Evolutionary conservation across 108 stramenopile species (phyloP).

Genomic region (Nitzschia sp.): DNA sequence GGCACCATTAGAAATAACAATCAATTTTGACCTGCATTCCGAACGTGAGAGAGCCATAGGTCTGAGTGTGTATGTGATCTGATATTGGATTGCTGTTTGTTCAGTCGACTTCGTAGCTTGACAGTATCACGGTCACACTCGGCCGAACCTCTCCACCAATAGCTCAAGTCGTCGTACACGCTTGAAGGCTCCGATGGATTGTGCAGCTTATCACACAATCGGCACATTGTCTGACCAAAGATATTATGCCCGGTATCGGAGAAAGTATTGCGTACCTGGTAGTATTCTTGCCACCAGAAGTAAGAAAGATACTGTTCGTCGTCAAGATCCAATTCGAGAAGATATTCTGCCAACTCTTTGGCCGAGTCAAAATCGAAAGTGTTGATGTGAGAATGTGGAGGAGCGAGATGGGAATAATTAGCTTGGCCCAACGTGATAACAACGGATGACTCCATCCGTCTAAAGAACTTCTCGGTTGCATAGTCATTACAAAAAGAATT

Average conservation of each 20-base stretch:
- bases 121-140: constrained; percentile 1
- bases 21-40: too few relatives aligned
- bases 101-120: not conserved
- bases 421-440: constrained; percentile 33
- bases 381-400: constrained; percentile 35
- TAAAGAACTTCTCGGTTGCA: constrained; percentile 46
- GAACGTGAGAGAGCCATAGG: too few relatives aligned
- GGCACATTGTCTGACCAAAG: constrained; percentile 22
- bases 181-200: constrained; percentile 2
- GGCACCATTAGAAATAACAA: too few relatives aligned
- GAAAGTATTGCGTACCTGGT: constrained; percentile 13
- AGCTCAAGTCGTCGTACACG: not conserved
- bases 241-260: not conserved
- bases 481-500: constrained; percentile 38
- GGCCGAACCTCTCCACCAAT: constrained; percentile 14
- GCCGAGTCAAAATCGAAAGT: constrained; percentile 24
- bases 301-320: constrained; percentile 30
- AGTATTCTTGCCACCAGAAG: constrained; percentile 42
- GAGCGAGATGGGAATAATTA: constrained; percentile 30
- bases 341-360: constrained; percentile 21
- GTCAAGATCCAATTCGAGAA: constrained; percentile 20
- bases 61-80: too few relatives aligned
- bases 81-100: too few relatives aligned
- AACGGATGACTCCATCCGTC: constrained; percentile 22
- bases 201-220: constrained; percentile 17